Percentiles rank a stretch among this genome's conserved stretches.
phyloP scores from a whole-genome alignment of 2,329 filamentous ascomycete species.

The Aspergillus phoenicis region DNA sequence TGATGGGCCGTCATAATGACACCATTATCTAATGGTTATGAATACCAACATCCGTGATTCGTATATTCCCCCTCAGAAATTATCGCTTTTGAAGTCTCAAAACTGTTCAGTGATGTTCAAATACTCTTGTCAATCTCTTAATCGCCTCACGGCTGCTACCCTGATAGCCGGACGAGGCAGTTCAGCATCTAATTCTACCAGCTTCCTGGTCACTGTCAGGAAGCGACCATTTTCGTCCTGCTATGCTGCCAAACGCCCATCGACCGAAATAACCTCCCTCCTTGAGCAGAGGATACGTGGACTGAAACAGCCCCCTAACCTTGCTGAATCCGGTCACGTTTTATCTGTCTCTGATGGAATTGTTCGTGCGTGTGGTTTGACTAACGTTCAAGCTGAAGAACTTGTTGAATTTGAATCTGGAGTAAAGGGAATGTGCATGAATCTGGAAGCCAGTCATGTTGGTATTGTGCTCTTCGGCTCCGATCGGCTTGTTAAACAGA shows the following conservation, averaged over 20 bases:
- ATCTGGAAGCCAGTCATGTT: conserved; percentile 99
- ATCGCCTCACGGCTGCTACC: no score
- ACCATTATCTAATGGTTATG: no score
- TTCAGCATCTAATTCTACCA: no score
- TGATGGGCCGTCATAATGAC: no score
- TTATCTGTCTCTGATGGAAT: conserved; percentile 99
- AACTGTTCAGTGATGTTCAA: no score
- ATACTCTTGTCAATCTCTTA: no score
- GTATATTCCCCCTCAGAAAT: no score
- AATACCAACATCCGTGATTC: no score
- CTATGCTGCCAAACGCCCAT: conserved; percentile 77
- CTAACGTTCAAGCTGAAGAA: conserved; percentile 99
- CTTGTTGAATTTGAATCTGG: conserved; percentile 99
- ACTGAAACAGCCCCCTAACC: conserved; percentile 87
- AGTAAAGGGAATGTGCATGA: conserved; percentile 99
- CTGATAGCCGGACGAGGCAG: no score
- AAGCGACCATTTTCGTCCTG: no score
- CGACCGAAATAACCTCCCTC: conserved; percentile 98
- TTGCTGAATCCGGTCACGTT: conserved; percentile 98
- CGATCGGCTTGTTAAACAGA: conserved; percentile 99
- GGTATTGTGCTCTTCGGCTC: conserved; percentile 99
- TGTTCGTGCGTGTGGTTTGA: conserved; percentile 98
- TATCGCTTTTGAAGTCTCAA: no score
- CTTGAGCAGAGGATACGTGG: conserved; percentile 99
- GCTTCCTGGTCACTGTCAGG: no score